Evolutionary conservation across 805 yeast species (phyloP).

Genomic region (Zygosaccharomyces pseudorouxii): DNA sequence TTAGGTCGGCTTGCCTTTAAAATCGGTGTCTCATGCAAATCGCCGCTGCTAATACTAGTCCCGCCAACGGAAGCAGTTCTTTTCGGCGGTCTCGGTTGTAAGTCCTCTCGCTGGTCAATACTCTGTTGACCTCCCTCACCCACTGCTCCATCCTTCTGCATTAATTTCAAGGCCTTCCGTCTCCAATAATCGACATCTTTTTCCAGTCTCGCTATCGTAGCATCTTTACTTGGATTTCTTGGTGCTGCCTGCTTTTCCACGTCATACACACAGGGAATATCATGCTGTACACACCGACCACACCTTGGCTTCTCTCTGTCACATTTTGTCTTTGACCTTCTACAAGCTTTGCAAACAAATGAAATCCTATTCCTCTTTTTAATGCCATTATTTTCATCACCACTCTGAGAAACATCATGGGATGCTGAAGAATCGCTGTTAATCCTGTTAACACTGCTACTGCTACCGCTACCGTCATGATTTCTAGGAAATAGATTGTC

Average conservation of each 20-base stretch:
- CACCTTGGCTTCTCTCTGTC: slow-evolving; percentile 34
- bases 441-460: neutral
- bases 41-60: neutral
- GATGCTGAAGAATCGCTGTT: neutral
- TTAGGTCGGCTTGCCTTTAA: slow-evolving; percentile 4
- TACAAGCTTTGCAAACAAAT: slow-evolving; percentile 34
- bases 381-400: slow-evolving; percentile 3
- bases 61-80: neutral
- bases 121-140: neutral
- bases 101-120: neutral
- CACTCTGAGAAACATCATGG: neutral
- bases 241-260: slow-evolving; percentile 32
- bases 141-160: slow-evolving; percentile 8
- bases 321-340: slow-evolving; percentile 34
- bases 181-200: slow-evolving; percentile 34
- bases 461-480: too few species aligned
- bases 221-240: slow-evolving; percentile 31
- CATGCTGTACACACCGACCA: slow-evolving; percentile 28
- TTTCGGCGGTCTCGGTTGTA: neutral
- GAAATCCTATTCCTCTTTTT: slow-evolving; percentile 33
- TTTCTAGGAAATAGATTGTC: neutral
- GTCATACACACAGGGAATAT: slow-evolving; percentile 31
- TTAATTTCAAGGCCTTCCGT: slow-evolving; percentile 20
- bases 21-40: neutral
- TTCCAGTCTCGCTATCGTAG: slow-evolving; percentile 29